phyloP scores from a whole-genome alignment of 805 yeast species.

The Starmerella khaoyaiensis region DNA sequence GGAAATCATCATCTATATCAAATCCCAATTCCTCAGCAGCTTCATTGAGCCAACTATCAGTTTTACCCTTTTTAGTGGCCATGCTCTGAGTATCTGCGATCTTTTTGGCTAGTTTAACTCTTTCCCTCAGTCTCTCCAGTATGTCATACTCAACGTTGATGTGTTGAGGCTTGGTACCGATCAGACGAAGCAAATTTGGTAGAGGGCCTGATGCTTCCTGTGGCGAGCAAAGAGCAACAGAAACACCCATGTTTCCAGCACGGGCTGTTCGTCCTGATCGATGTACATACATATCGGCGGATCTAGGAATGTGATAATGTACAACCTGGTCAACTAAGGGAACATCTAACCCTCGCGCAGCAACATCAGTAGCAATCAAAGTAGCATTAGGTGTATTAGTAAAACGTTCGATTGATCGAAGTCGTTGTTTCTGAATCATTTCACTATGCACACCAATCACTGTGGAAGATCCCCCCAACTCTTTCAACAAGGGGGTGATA shows the following conservation, averaged over 20 bases:
- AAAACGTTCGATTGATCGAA: constrained; percentile 74
- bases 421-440: constrained; percentile 88
- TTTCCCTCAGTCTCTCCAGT: constrained; percentile 52
- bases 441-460: constrained; percentile 77
- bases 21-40: constrained; percentile 91
- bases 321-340: constrained; percentile 84
- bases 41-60: constrained; percentile 67
- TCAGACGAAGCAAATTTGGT: constrained; percentile 50
- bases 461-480: constrained; percentile 49
- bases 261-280: constrained; percentile 98
- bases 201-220: constrained; percentile 86
- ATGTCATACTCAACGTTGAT: constrained; percentile 69
- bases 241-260: constrained; percentile 88
- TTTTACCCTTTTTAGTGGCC: constrained; percentile 35
- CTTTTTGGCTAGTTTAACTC: constrained; percentile 56
- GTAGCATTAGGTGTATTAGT: constrained; percentile 37
- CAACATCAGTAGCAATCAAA: constrained; percentile 89
- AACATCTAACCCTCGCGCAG: constrained; percentile 94
- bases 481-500: constrained; percentile 58
- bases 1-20: constrained; percentile 47
- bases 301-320: constrained; percentile 87
- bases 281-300: constrained; percentile 90
- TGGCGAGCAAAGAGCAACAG: constrained; percentile 84
- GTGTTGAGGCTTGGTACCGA: constrained; percentile 42
- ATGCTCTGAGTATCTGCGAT: constrained; percentile 62